phyloP scores from a whole-genome alignment of 495 filamentous ascomycete genomes.

The Neurospora cerealis region DNA sequence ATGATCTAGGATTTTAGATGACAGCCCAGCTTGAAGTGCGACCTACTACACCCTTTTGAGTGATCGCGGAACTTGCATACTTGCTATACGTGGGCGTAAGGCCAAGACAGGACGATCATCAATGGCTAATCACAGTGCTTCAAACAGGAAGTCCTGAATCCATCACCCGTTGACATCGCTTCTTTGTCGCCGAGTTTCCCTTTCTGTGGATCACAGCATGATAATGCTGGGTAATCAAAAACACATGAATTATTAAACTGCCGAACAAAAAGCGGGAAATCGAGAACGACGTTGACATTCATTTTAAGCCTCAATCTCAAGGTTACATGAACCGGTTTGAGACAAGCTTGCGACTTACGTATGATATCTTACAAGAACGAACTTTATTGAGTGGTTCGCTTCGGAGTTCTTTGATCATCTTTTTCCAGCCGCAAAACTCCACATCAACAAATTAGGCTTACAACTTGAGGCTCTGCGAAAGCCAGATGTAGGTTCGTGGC shows the following conservation, averaged over 20 bases:
- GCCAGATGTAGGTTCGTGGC: background rate
- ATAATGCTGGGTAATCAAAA: background rate
- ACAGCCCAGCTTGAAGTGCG: background rate
- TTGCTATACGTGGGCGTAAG: background rate
- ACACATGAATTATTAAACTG: background rate
- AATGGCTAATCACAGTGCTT: background rate
- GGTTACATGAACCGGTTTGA: background rate
- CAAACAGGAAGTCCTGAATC: background rate
- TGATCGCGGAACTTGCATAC: background rate
- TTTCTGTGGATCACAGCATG: background rate
- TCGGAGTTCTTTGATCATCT: background rate
- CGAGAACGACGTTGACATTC: background rate
- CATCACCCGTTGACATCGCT: background rate
- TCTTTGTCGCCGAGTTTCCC: background rate
- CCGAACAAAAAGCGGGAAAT: background rate
- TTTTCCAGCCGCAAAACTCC: background rate
- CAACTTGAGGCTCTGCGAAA: background rate
- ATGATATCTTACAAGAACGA: background rate
- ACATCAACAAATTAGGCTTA: background rate
- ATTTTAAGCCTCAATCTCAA: background rate
- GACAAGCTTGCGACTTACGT: background rate
- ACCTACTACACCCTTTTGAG: background rate
- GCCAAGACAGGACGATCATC: background rate
- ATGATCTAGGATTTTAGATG: background rate
- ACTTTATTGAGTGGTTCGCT: background rate